A percentile compares a stretch with the other conserved stretches of the same genome.
phyloP scores from a whole-genome alignment of 176 grass and related monocot species.

The Microstegium vimineum region DNA sequence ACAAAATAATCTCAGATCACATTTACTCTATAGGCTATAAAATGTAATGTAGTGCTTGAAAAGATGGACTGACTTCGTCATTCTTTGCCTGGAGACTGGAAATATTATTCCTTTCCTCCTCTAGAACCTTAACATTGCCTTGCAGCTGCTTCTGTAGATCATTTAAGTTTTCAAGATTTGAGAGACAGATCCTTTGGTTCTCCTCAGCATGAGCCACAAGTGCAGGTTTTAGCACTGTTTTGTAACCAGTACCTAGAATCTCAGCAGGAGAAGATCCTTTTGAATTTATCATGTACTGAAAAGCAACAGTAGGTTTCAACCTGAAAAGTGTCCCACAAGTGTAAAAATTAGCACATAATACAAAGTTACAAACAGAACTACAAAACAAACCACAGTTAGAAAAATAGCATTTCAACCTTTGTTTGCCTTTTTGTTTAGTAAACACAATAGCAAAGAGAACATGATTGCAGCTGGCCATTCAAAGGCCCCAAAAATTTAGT shows the following conservation, averaged over 20 bases:
- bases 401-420: constrained; percentile 4
- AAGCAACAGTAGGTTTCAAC: constrained; percentile 69
- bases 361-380: not conserved
- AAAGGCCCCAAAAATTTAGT: not conserved
- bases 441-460: not conserved
- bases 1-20: not conserved
- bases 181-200: constrained; percentile 41
- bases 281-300: constrained; percentile 64
- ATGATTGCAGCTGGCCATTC: not conserved
- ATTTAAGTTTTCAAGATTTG: constrained; percentile 56
- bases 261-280: constrained; percentile 69
- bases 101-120: constrained; percentile 48
- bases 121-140: constrained; percentile 54
- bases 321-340: constrained; percentile 36
- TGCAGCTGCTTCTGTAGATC: constrained; percentile 51
- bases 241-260: constrained; percentile 61
- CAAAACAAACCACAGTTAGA: constrained; percentile 15
- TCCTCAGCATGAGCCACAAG: constrained; percentile 54
- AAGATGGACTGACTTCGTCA: constrained; percentile 50
- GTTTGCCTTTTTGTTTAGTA: not conserved
- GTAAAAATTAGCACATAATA: not conserved
- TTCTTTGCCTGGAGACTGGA: constrained; percentile 46
- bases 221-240: constrained; percentile 63
- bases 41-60: not conserved
- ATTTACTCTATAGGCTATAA: not conserved